Percentiles rank a stretch among this genome's conserved stretches.
phyloP scores from a whole-genome alignment of 1,284 basidiomycete genomes.

The Pseudomicrostroma phylloplanum region DNA sequence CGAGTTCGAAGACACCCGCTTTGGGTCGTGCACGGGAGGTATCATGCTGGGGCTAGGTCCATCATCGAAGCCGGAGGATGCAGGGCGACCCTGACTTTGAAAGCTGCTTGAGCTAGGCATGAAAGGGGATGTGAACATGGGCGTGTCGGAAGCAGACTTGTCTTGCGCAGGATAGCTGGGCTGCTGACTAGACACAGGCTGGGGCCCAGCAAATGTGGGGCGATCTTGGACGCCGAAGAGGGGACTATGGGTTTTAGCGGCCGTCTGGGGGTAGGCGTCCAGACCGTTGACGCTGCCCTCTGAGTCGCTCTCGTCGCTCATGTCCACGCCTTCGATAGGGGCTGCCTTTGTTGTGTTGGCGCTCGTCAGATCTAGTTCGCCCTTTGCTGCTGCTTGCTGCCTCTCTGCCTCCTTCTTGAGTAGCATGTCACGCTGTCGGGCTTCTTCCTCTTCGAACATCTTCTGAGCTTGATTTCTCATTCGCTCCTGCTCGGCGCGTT shows the following conservation, averaged over 20 bases:
- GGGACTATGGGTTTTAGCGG: constrained; percentile 36
- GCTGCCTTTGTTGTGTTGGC: constrained; percentile 28
- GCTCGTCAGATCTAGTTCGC: constrained; percentile 17
- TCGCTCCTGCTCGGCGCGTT: constrained; percentile 31
- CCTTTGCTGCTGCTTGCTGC: constrained; percentile 27
- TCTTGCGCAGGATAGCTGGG: too few relatives aligned
- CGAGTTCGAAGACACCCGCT: too few relatives aligned
- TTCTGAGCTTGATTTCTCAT: constrained; percentile 28
- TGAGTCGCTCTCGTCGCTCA: constrained; percentile 47
- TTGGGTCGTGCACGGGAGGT: too few relatives aligned
- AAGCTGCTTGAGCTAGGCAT: too few relatives aligned
- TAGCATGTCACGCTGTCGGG: constrained; percentile 30
- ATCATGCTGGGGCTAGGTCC: too few relatives aligned
- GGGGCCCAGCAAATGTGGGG: background rate
- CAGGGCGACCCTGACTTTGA: too few relatives aligned
- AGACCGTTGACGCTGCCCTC: constrained; percentile 26
- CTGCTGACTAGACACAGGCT: too few relatives aligned
- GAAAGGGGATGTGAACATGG: too few relatives aligned
- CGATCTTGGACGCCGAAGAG: constrained; percentile 23
- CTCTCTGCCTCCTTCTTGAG: constrained; percentile 33
- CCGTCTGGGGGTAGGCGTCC: background rate
- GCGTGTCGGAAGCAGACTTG: too few relatives aligned
- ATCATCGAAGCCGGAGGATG: too few relatives aligned
- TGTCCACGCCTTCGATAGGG: constrained; percentile 43
- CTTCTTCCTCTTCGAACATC: constrained; percentile 42